phyloP scores from a whole-genome alignment of 2,329 filamentous ascomycete species.

The Xylariaceae sp. region DNA sequence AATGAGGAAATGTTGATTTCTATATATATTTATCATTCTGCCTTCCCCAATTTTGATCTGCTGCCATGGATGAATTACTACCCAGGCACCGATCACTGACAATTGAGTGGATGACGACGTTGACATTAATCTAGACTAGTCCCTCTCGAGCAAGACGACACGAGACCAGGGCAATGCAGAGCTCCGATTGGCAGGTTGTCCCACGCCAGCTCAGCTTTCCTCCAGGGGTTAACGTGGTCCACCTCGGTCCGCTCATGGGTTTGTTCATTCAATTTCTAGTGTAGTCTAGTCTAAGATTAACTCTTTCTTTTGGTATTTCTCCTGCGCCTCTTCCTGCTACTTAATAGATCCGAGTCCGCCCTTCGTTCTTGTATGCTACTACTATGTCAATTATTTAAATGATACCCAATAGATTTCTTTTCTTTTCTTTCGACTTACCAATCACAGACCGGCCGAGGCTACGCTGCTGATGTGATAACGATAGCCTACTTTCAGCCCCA shows the following conservation, averaged over 20 bases:
- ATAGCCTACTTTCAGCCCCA: no score
- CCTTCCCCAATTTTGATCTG: no score
- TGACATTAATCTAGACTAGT: no score
- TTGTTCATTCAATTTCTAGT: no score
- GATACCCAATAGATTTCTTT: slow-evolving; percentile 16
- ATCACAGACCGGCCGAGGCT: no score
- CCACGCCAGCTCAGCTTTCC: not conserved
- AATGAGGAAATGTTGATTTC: no score
- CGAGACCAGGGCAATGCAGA: not conserved
- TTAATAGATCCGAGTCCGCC: not conserved
- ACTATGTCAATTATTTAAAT: not conserved
- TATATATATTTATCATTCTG: no score
- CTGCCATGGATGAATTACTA: no score
- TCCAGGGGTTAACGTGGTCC: slow-evolving; percentile 6
- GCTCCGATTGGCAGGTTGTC: slow-evolving; percentile 15
- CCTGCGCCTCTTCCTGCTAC: not conserved
- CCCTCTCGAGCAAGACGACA: slow-evolving; percentile 5
- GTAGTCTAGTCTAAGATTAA: not conserved
- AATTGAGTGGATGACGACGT: no score
- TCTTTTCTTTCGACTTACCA: not conserved
- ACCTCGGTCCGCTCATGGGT: no score
- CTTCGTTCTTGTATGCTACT: not conserved
- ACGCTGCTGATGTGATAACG: no score
- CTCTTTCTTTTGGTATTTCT: not conserved
- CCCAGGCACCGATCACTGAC: no score